Percentiles rank a stretch among this genome's conserved stretches.
phyloP scores from a whole-genome alignment of 2,329 filamentous ascomycete genomes.

The Grosmannia serpens region DNA sequence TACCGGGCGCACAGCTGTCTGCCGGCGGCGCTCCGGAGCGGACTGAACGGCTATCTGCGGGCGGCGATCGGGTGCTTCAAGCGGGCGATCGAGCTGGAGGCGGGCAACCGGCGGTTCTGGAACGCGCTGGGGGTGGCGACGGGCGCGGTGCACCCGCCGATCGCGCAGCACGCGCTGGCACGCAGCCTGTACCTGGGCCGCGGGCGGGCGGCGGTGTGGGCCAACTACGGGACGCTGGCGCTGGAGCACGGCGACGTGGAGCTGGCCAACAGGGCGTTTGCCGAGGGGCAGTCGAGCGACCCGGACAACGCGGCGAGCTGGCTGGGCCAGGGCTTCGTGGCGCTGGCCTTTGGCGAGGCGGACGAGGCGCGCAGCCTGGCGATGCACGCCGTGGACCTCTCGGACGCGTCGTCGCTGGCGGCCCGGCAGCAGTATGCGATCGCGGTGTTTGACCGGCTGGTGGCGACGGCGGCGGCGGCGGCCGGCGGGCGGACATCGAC shows the following conservation, averaged over 20 bases:
- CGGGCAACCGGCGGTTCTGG: conserved; percentile 93
- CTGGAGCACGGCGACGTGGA: conserved; percentile 72
- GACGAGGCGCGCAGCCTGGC: conserved; percentile 77
- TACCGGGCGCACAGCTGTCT: conserved; percentile 65
- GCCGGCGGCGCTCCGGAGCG: conserved; percentile 39
- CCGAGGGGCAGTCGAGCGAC: conserved; percentile 82
- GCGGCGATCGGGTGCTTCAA: conserved; percentile 87
- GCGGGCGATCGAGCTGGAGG: conserved; percentile 86
- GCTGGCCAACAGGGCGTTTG: conserved; percentile 84
- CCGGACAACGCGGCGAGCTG: conserved; percentile 89
- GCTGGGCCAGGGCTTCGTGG: conserved; percentile 84
- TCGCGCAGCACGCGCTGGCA: conserved; percentile 88
- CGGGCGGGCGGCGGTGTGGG: conserved; percentile 73
- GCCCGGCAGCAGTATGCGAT: conserved; percentile 69
- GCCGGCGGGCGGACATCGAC: too few species aligned
- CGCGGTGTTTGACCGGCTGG: conserved; percentile 71
- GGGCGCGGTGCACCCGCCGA: conserved; percentile 69
- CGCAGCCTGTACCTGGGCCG: conserved; percentile 90
- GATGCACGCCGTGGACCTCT: conserved; percentile 88
- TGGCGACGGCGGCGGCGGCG: conserved; percentile 39
- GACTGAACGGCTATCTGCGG: conserved; percentile 58
- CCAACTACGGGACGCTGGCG: conserved; percentile 80
- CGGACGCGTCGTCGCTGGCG: conserved; percentile 61
- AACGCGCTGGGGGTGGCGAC: conserved; percentile 90
- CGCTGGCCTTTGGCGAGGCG: conserved; percentile 60